Evolutionary conservation across 768 basidiomycete species (phyloP).

Genomic region (Tricholoma furcatifolium): DNA sequence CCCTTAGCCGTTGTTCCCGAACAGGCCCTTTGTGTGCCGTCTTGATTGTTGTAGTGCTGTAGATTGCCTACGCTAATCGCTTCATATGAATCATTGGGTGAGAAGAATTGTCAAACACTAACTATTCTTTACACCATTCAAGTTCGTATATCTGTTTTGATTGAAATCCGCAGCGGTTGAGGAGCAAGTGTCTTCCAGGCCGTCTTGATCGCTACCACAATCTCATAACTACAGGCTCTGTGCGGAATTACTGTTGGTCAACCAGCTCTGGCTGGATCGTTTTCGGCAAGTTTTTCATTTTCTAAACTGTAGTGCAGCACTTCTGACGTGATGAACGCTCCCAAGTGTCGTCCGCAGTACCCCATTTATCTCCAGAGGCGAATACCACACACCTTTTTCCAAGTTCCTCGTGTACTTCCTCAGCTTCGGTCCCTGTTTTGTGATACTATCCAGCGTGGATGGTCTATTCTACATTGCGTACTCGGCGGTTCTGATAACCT

Average conservation of each 20-base stretch:
- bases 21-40: too few relatives aligned
- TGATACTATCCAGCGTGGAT: constrained; percentile 81
- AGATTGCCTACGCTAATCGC: too few relatives aligned
- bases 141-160: too few relatives aligned
- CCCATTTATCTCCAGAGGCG: constrained; percentile 42
- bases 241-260: constrained; percentile 59
- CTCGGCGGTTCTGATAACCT: constrained; percentile 56
- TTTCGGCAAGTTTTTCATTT: constrained; percentile 41
- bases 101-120: too few relatives aligned
- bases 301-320: neutral
- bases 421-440: constrained; percentile 72
- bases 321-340: neutral
- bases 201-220: too few relatives aligned
- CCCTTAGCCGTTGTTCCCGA: too few relatives aligned
- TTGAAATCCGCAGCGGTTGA: too few relatives aligned
- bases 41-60: too few relatives aligned
- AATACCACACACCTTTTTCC: constrained; percentile 39
- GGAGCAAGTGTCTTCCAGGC: too few relatives aligned
- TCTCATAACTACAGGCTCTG: constrained; percentile 57
- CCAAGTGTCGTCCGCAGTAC: constrained; percentile 47
- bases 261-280: constrained; percentile 69
- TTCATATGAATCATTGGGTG: too few relatives aligned
- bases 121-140: too few relatives aligned
- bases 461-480: constrained; percentile 79
- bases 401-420: constrained; percentile 65